Evolutionary conservation across 208 protist genomes (phyloP).

Genomic region (Trypanosoma theileri): DNA sequence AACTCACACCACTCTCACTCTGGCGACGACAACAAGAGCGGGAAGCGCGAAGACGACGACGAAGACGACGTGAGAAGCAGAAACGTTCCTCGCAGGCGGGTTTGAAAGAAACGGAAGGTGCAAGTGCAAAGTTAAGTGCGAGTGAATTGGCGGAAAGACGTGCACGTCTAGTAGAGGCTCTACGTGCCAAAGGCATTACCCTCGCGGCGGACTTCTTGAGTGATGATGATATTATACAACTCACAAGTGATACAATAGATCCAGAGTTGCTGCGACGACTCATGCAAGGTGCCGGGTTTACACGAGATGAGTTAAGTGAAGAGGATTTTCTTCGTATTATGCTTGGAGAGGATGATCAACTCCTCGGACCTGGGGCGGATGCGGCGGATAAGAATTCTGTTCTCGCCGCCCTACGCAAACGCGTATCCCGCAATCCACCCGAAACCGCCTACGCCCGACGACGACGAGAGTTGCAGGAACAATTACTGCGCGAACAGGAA

Average conservation of each 20-base stretch:
- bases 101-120: not conserved
- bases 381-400: slow-evolving; percentile 23
- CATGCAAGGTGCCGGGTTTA: slow-evolving; percentile 34
- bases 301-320: not conserved
- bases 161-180: slow-evolving; percentile 37
- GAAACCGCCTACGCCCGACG: slow-evolving; percentile 51
- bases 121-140: slow-evolving; percentile 19
- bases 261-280: slow-evolving; percentile 52
- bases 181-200: slow-evolving; percentile 47
- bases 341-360: slow-evolving; percentile 36
- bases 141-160: slow-evolving; percentile 44
- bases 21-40: slow-evolving; percentile 1
- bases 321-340: slow-evolving; percentile 29
- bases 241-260: slow-evolving; percentile 34
- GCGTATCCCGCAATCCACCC: slow-evolving; percentile 2
- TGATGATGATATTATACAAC: slow-evolving; percentile 23
- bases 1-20: slow-evolving; percentile 5
- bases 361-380: slow-evolving; percentile 34
- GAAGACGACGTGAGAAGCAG: not conserved
- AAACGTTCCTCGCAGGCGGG: not conserved
- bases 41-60: not conserved
- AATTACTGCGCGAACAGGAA: slow-evolving; percentile 33
- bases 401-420: slow-evolving; percentile 50
- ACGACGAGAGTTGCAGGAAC: slow-evolving; percentile 50
- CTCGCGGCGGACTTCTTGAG: slow-evolving; percentile 37